These are phyloP conservation scores for Dactylorhiza incarnata DNA, from an alignment of 106 monocot genomes.

Conservation along the genomic window DNA sequence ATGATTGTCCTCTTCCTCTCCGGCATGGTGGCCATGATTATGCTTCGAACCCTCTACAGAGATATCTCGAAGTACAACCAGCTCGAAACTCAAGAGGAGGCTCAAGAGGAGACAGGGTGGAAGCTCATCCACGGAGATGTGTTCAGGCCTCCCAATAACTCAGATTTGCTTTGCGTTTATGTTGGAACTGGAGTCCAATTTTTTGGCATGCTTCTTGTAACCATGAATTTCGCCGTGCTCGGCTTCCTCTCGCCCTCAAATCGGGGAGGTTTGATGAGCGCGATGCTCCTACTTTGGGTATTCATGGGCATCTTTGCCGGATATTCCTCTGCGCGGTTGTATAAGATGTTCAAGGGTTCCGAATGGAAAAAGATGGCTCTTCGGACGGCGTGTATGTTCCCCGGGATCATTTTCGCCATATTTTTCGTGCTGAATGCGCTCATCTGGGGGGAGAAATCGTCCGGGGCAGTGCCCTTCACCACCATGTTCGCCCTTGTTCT, in stretches of 20 bases:
- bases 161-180: conserved; percentile 85
- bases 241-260: conserved; percentile 97
- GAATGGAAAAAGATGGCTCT: conserved; percentile 85
- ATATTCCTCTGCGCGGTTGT: conserved; percentile 76
- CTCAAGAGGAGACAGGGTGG: conserved; percentile 98
- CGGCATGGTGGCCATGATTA: conserved; percentile 99
- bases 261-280: conserved; percentile 92
- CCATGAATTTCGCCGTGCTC: conserved; percentile 86
- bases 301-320: conserved; percentile 95
- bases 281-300: conserved; percentile 92
- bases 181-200: conserved; percentile 96
- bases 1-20: conserved; percentile 99
- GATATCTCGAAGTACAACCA: conserved; percentile 98
- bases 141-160: conserved; percentile 73
- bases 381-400: conserved; percentile 73
- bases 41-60: conserved; percentile 81
- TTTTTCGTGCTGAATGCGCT: conserved; percentile 87
- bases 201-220: conserved; percentile 89
- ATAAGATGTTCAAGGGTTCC: conserved; percentile 84
- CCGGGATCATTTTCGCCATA: conserved; percentile 49
- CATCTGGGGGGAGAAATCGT: conserved; percentile 95
- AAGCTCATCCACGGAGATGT: conserved; percentile 97
- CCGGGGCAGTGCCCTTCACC: conserved; percentile 92
- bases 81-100: conserved; percentile 94
- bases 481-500: conserved; percentile 95